phyloP scores from a whole-genome alignment of 257 asterid genomes.

The Jacaranda mimosifolia region DNA sequence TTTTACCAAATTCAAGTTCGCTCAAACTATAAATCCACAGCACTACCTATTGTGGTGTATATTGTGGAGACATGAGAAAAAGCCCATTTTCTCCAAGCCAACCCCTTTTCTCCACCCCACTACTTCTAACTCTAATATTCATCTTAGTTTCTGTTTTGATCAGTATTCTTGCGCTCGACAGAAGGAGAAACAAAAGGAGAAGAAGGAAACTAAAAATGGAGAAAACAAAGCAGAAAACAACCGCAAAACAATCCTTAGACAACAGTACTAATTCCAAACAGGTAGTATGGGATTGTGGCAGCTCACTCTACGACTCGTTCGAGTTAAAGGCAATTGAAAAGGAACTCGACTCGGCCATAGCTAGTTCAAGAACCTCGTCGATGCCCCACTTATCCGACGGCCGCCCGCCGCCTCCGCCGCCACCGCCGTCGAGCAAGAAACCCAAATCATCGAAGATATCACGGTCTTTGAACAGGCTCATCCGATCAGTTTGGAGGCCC shows the following conservation, averaged over 20 bases:
- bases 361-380: slow-evolving; percentile 58
- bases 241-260: slow-evolving; percentile 7
- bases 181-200: not conserved
- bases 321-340: slow-evolving; percentile 69
- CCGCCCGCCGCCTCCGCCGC: slow-evolving; percentile 28
- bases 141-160: not conserved
- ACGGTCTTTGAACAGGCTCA: slow-evolving; percentile 62
- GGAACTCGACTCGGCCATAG: slow-evolving; percentile 70
- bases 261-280: slow-evolving; percentile 16
- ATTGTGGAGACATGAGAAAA: slow-evolving; percentile 26
- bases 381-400: slow-evolving; percentile 72
- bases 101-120: not conserved
- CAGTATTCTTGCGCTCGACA: not conserved
- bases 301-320: slow-evolving; percentile 82
- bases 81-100: not conserved
- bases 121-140: not conserved
- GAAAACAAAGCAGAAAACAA: slow-evolving; percentile 40
- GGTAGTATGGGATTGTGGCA: slow-evolving; percentile 75
- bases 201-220: slow-evolving; percentile 30
- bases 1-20: not conserved
- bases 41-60: slow-evolving; percentile 29
- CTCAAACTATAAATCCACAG: not conserved
- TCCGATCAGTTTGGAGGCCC: slow-evolving; percentile 59
- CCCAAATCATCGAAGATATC: slow-evolving; percentile 47
- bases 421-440: slow-evolving; percentile 41